These are phyloP conservation scores for Aspergillus texensis DNA, from an alignment of 2,329 filamentous ascomycete genomes.

Conservation along the genomic window DNA sequence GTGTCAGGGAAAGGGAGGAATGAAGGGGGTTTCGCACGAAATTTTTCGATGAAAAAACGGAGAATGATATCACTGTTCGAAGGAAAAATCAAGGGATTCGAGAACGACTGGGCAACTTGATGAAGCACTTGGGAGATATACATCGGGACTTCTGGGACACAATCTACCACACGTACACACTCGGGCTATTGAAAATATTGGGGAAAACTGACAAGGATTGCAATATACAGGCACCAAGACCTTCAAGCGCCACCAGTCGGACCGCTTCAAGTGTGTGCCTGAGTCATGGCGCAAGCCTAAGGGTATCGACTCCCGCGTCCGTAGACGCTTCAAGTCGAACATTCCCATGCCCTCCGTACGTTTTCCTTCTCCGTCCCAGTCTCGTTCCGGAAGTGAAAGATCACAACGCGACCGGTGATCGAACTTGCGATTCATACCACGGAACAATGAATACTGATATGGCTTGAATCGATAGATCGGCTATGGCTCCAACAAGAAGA, in stretches of 20 bases:
- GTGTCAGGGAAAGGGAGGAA: background rate
- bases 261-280: conserved; percentile 91
- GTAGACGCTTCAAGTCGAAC: conserved; percentile 95
- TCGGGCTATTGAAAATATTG: background rate
- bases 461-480: conserved; percentile 70
- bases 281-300: conserved; percentile 98
- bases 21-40: background rate
- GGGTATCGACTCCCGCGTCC: conserved; percentile 99
- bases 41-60: background rate
- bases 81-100: background rate
- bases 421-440: background rate
- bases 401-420: background rate
- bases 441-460: background rate
- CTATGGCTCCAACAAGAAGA: conserved; percentile 99
- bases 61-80: background rate
- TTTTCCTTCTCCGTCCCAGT: conserved; percentile 28
- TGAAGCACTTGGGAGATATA: background rate
- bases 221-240: conserved; percentile 70
- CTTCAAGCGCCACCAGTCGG: conserved; percentile 97
- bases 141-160: background rate
- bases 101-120: background rate
- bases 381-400: background rate
- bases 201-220: background rate
- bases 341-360: conserved; percentile 97
- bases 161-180: background rate